Evolutionary conservation across 176 grass and related monocot genomes (phyloP), one percentile per base, ranked within the genome.

Genomic region (Aegilops sharonensis): DNA sequence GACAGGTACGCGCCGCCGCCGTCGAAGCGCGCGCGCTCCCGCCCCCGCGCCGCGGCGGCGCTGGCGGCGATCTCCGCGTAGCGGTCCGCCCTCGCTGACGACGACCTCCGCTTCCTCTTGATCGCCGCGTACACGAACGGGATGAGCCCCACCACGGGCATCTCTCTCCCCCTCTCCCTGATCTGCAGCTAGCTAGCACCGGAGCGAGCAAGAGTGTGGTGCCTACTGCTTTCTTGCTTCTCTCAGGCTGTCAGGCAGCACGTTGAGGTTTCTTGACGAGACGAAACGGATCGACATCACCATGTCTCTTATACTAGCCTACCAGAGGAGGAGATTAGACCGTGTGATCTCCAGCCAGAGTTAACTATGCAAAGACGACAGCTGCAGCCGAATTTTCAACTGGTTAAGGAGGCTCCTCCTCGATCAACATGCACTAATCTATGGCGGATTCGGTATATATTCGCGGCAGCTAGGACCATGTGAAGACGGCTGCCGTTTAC

Each of bases 101-200:
- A 64, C 5, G 74, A 77, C 29, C 88, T 78, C 21, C 78, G 78
- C 79, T 9, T 90, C 83, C 23, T 90, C 83, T 82, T 90, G 83
- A 90, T 71, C 54, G 36, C 63, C 20, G 70, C 54, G 11, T 31
- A 90, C 15, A 90, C 78, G 69, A 86, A 90, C 25, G 83, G 50
- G 78, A 90, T 78, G 68, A 90, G 70, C 3, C 74, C 74, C 6
- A 77, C 74, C 3, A 77, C 52, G 27, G 74, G 45, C 74, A 77
- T 77, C 39, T 25, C 11, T n/a, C 18, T 62, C 68, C 4, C 32
- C 4, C 68, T n/a, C 34, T 70, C 5, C 15, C 7, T 25, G 24
- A 6, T 47, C 72, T 15, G 23, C n/a, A 73, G n/a, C 67, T 27
- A 29, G 18, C 20, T 27, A 64, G 18, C 20, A 23, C 20, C 20